Percentiles rank a stretch among this genome's conserved stretches.
phyloP scores from a whole-genome alignment of 805 yeast species.

The Yamadazyma olivae region DNA sequence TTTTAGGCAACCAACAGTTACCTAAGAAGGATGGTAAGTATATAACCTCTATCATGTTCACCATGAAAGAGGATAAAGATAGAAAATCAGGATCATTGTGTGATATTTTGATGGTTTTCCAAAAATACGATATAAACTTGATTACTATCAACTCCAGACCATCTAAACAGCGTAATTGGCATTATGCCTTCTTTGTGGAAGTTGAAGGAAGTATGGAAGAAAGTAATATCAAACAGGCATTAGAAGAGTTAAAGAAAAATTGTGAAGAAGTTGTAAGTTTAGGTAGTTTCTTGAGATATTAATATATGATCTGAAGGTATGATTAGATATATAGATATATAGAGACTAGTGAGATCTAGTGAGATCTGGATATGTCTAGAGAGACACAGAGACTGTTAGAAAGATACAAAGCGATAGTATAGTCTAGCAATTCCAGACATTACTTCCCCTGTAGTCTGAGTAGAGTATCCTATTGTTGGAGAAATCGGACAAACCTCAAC shows the following conservation, averaged over 20 bases:
- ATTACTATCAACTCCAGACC: slow-evolving; percentile 79
- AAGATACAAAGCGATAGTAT: too few relatives aligned
- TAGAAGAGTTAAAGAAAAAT: slow-evolving; percentile 39
- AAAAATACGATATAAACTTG: slow-evolving; percentile 56
- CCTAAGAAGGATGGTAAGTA: background rate
- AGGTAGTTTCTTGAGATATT: slow-evolving; percentile 58
- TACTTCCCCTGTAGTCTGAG: too few relatives aligned
- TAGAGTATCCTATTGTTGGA: too few relatives aligned
- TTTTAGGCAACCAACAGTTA: slow-evolving; percentile 42
- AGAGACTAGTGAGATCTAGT: too few relatives aligned
- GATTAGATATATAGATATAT: slow-evolving; percentile 8
- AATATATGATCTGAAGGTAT: too few relatives aligned
- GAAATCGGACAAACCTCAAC: too few relatives aligned
- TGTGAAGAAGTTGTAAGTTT: slow-evolving; percentile 54
- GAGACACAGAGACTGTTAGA: too few relatives aligned
- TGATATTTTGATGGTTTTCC: slow-evolving; percentile 57
- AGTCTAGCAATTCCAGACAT: too few relatives aligned
- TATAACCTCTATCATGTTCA: slow-evolving; percentile 62
- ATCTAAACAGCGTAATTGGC: slow-evolving; percentile 65
- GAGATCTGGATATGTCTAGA: too few relatives aligned
- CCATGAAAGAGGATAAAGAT: slow-evolving; percentile 56
- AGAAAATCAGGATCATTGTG: slow-evolving; percentile 70
- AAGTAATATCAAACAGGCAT: slow-evolving; percentile 28
- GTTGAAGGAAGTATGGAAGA: slow-evolving; percentile 42
- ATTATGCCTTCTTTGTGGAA: slow-evolving; percentile 79